Percentiles rank a stretch among this genome's conserved stretches.
Conservation (phyloP, 257 asterid species). For the Craterostigma plantagineum region DNA sequence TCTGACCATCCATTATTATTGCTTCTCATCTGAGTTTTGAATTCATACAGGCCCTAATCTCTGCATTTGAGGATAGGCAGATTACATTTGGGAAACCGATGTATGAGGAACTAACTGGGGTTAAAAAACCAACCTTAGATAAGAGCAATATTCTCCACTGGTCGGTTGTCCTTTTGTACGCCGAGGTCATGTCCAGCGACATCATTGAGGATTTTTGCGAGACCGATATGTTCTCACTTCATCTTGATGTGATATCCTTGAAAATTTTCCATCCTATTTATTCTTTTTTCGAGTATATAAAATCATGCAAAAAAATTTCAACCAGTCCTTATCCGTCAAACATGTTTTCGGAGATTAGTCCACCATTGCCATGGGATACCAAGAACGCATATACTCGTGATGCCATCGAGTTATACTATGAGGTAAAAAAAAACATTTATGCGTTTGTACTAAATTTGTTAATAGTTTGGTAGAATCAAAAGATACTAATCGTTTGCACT, state of each 20-base stretch:
- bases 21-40: constrained; percentile 13
- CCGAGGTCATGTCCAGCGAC: constrained; percentile 91
- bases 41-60: constrained; percentile 34
- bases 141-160: constrained; percentile 68
- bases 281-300: not conserved
- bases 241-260: constrained; percentile 91
- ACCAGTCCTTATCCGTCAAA: constrained; percentile 45
- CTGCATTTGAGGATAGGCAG: constrained; percentile 55
- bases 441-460: constrained; percentile 1
- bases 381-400: constrained; percentile 58
- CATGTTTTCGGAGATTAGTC: constrained; percentile 78
- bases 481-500: too few relatives aligned
- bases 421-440: constrained; percentile 29
- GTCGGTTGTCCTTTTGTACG: constrained; percentile 77
- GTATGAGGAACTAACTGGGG: constrained; percentile 82
- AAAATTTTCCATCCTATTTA: not conserved
- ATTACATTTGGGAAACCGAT: constrained; percentile 60
- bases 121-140: constrained; percentile 55
- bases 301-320: not conserved
- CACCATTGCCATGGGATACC: constrained; percentile 74
- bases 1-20: too few relatives aligned
- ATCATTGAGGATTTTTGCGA: constrained; percentile 85
- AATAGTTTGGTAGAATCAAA: not conserved
- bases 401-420: constrained; percentile 72
- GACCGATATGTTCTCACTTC: constrained; percentile 56